Conservation (phyloP, 1,284 basidiomycete genomes). For the Heterobasidion parviporum region DNA sequence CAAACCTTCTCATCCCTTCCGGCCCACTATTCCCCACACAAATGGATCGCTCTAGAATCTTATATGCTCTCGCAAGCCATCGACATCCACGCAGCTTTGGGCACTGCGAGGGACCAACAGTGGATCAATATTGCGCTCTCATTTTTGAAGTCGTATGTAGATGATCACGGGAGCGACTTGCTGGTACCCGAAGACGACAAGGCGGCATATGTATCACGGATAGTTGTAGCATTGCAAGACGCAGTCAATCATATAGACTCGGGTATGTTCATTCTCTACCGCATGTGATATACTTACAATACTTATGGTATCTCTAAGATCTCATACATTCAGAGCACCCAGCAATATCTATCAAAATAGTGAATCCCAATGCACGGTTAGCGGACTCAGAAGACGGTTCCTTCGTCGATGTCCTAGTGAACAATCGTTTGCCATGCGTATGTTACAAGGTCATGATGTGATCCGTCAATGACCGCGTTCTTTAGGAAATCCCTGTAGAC, state of each 20-base stretch:
- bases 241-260: slow-evolving; percentile 45
- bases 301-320: slow-evolving; percentile 32
- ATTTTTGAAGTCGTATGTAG: slow-evolving; percentile 60
- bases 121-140: slow-evolving; percentile 68
- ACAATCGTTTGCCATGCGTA: slow-evolving; percentile 70
- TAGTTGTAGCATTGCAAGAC: slow-evolving; percentile 43
- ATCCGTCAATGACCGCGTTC: slow-evolving; percentile 2
- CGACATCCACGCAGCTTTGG: slow-evolving; percentile 48
- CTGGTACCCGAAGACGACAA: slow-evolving; percentile 44
- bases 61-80: slow-evolving; percentile 67
- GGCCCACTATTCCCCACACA: slow-evolving; percentile 72
- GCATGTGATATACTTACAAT: neutral
- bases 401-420: slow-evolving; percentile 45
- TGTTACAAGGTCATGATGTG: slow-evolving; percentile 6
- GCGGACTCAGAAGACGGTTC: slow-evolving; percentile 59
- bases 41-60: slow-evolving; percentile 72
- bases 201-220: slow-evolving; percentile 38
- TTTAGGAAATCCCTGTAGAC: slow-evolving; percentile 39
- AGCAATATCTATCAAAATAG: slow-evolving; percentile 43
- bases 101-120: slow-evolving; percentile 53
- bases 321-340: slow-evolving; percentile 61
- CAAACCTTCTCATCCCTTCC: slow-evolving; percentile 70
- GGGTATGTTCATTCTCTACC: slow-evolving; percentile 31
- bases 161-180: slow-evolving; percentile 43
- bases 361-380: slow-evolving; percentile 32